Conservation (phyloP, 192 early-diverging fungal genomes). For the Coemansia reversa region DNA sequence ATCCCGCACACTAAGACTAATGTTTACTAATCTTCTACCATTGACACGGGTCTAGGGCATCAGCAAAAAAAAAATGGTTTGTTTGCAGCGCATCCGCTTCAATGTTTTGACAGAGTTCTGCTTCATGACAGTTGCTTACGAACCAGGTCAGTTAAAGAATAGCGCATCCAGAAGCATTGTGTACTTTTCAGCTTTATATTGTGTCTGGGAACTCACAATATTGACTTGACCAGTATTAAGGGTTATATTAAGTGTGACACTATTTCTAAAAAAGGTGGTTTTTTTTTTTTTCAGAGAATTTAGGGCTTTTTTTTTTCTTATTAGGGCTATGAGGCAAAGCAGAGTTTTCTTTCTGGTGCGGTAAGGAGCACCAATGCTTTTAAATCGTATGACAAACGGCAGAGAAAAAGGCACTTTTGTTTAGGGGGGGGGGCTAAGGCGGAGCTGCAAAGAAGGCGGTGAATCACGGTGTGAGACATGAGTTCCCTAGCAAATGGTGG, state of each 20-base stretch:
- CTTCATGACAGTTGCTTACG: neutral
- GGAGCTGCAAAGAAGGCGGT: neutral
- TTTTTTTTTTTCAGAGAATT: neutral
- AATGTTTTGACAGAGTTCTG: neutral
- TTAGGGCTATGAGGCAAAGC: too few relatives aligned
- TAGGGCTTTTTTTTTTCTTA: too few relatives aligned
- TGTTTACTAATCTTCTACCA: neutral
- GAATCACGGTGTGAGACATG: slow-evolving; percentile 11
- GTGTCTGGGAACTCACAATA: neutral
- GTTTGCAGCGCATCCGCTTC: neutral
- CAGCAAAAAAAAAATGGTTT: neutral
- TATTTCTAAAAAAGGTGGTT: neutral
- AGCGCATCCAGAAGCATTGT: neutral
- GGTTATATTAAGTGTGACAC: neutral
- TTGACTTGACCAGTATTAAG: neutral
- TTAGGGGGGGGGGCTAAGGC: neutral
- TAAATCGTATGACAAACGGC: neutral
- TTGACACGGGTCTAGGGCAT: neutral
- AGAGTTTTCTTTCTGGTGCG: too few relatives aligned
- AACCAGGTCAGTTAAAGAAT: neutral
- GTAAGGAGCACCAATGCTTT: too few relatives aligned
- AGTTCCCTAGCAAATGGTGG: slow-evolving; percentile 11
- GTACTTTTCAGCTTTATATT: neutral
- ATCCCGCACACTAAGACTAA: neutral
- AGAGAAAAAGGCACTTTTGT: neutral